Conservation (phyloP, 2,329 filamentous ascomycete species). For the Setomelanomma holmii region DNA sequence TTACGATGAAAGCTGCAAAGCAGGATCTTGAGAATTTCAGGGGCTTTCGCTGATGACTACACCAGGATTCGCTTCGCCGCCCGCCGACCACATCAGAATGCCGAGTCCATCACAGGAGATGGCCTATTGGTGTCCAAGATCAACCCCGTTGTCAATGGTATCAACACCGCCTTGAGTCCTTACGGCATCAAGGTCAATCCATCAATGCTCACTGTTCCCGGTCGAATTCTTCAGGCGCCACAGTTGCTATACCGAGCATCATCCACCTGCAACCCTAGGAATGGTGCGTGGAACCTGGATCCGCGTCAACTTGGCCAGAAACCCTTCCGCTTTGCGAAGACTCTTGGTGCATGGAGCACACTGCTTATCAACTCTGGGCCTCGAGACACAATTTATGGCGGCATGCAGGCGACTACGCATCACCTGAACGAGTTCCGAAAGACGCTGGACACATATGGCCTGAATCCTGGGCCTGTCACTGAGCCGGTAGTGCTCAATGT, state of each 20-base stretch:
- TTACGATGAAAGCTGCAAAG: too few species aligned
- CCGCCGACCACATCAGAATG: slow-evolving; percentile 37
- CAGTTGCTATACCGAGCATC: slow-evolving; percentile 62
- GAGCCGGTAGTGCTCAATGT: slow-evolving; percentile 17
- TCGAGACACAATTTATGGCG: slow-evolving; percentile 26
- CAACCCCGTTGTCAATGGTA: slow-evolving; percentile 22
- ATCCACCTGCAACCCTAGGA: slow-evolving; percentile 44
- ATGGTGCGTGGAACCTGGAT: slow-evolving; percentile 76
- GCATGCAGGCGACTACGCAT: slow-evolving; percentile 4
- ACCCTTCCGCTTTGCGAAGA: slow-evolving; percentile 32
- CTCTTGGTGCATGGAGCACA: slow-evolving; percentile 34
- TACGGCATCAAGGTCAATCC: slow-evolving; percentile 71
- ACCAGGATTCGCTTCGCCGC: slow-evolving; percentile 39
- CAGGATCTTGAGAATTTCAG: too few species aligned
- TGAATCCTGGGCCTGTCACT: slow-evolving; percentile 24
- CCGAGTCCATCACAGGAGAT: slow-evolving; percentile 34
- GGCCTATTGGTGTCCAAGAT: slow-evolving; percentile 38
- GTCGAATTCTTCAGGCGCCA: slow-evolving; percentile 70
- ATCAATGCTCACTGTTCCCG: slow-evolving; percentile 73
- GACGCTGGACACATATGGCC: slow-evolving; percentile 30
- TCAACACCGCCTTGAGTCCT: slow-evolving; percentile 35
- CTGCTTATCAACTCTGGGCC: slow-evolving; percentile 39
- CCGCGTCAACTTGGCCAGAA: slow-evolving; percentile 23
- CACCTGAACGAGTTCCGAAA: slow-evolving; percentile 24
- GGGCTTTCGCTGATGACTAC: too few species aligned